These are phyloP conservation scores for Knufia petricola DNA, from an alignment of 2,329 filamentous ascomycete genomes.

Conservation along the genomic window DNA sequence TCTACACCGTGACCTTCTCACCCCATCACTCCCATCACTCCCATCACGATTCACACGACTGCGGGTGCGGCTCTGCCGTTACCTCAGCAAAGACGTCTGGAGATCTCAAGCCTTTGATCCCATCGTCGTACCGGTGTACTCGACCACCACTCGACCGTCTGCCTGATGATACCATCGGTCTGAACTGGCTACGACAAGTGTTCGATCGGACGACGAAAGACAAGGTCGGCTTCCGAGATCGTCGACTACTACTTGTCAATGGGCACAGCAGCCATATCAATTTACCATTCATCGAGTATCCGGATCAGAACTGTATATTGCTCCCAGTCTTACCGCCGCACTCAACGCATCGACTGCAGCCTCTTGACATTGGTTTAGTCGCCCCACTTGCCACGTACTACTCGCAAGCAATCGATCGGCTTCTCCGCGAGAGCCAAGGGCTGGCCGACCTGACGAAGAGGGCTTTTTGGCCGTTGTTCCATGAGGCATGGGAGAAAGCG, in stretches of 20 bases:
- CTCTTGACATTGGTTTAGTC: not conserved
- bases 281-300: too few relatives aligned
- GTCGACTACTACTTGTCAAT: too few relatives aligned
- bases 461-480: not conserved
- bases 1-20: too few relatives aligned
- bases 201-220: too few relatives aligned
- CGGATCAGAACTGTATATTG: too few relatives aligned
- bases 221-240: not conserved
- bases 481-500: not conserved
- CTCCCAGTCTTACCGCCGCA: not conserved
- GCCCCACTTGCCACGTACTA: not conserved
- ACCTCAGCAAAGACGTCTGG: too few relatives aligned
- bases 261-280: too few relatives aligned
- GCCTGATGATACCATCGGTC: not conserved
- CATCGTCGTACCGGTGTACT: conserved; percentile 18
- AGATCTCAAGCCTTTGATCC: not conserved
- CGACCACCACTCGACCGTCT: not conserved
- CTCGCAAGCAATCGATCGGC: not conserved
- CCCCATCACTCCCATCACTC: too few relatives aligned
- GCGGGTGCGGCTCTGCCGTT: too few relatives aligned
- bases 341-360: not conserved
- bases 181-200: too few relatives aligned
- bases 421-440: not conserved
- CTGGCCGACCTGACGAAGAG: not conserved
- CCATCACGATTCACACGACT: too few relatives aligned